Base-by-base conservation (phyloP, 192 early-diverging fungal genomes). In the Mortierella claussenii region DNA sequence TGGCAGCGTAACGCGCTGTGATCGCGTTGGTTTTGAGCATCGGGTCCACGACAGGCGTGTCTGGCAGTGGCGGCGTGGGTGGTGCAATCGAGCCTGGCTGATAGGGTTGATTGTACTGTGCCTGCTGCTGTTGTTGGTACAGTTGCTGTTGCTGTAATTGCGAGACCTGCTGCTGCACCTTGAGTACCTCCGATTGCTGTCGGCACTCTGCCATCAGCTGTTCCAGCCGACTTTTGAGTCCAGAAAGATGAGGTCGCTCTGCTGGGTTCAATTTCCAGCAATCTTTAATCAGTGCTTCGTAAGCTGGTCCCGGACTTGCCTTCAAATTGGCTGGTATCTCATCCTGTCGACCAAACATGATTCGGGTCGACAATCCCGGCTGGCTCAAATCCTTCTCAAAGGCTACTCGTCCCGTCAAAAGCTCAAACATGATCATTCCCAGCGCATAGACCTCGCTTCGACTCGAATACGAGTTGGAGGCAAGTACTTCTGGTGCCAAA, bases 301-400 rank as follows among this genome's bases (percentile, higher is more conserved):
- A 76, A 6, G 20, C 59, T 27, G 58, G 53, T 37, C 73, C 73
- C 1, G 73, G 73, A 20, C 73, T 76, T 12, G 45, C 58, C 1
- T 48, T 54, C 13, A 76, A 40, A 36, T 67, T 67, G 6, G 59
- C 32, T 7, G 65, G 65, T 7, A 76, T 67, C 17, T 52, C 48
- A 1, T 76, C 73, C 43, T 76, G 64, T n/a, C 58, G 36, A 11
- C 73, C 73, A 76, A 76, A 76, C 73, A 76, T 76, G 59, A 76
- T 30, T 28, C 53, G 42, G 0, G 51, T 76, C 44, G 73, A 60
- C 26, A 76, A 21, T 24, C 73, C 73, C 44, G 73, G 73, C 4
- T 40, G 64, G 6, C 32, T 45, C 23, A 76, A 37, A 26, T 76
- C 64, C 30, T 62, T 56, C 20, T 62, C 64, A n/a, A 76, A 76